These are phyloP conservation scores for Capsaspora owczarzaki DNA, from an alignment of 78 protist species.

Conservation along the genomic window DNA sequence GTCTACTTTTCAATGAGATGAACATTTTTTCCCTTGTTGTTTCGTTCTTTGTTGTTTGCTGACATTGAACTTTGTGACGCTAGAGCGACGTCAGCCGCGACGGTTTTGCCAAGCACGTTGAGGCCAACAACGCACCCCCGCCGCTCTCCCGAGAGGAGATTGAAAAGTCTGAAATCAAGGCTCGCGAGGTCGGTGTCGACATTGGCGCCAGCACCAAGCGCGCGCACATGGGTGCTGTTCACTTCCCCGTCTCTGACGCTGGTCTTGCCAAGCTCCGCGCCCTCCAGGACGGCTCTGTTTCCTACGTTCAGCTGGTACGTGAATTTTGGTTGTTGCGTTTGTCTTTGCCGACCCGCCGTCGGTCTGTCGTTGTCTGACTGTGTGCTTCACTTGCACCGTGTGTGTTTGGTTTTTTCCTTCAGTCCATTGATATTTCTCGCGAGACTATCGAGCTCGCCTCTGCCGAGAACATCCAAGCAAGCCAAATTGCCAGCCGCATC, in stretches of 20 bases:
- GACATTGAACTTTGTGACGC: no score
- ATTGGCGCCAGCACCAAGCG: not conserved
- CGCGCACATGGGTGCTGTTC: not conserved
- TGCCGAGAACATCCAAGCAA: not conserved
- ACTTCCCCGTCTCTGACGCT: not conserved
- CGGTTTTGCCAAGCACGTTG: not conserved
- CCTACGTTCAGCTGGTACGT: slow-evolving; percentile 15
- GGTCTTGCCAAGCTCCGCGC: not conserved
- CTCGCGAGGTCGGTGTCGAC: not conserved
- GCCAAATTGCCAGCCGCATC: not conserved
- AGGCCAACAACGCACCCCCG: not conserved
- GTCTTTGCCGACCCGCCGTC: not conserved
- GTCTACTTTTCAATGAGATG: not conserved
- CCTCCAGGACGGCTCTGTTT: not conserved
- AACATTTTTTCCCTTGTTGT: not conserved
- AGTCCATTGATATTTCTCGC: not conserved
- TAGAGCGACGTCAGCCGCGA: not conserved
- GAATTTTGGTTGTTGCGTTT: not conserved
- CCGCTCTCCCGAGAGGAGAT: not conserved
- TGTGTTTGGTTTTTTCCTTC: not conserved
- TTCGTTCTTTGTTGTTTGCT: no score
- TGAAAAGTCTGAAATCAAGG: not conserved
- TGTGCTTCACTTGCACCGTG: not conserved
- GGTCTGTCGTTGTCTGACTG: not conserved
- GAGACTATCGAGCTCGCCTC: not conserved